Evolutionary conservation across 495 filamentous ascomycete species (phyloP).

Genomic region (Beverwykella pulmonaria): DNA sequence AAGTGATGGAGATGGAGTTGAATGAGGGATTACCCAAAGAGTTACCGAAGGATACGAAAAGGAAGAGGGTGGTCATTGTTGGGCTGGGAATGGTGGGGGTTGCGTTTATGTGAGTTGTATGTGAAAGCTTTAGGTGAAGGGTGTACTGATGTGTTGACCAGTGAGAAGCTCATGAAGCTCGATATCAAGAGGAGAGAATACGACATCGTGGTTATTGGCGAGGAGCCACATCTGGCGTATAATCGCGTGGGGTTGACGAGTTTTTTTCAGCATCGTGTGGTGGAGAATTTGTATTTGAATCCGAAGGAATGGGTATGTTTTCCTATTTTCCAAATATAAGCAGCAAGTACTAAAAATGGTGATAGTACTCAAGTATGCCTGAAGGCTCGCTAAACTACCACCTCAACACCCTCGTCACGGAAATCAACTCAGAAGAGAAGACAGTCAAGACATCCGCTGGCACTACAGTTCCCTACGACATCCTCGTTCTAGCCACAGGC

Average conservation of each 20-base stretch:
- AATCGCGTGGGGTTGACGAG: constrained; percentile 94
- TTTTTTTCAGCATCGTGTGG: constrained; percentile 88
- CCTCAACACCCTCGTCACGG: constrained; percentile 77
- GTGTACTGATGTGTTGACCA: constrained; percentile 39
- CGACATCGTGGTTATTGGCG: constrained; percentile 87
- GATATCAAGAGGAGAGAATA: constrained; percentile 77
- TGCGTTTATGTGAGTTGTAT: constrained; percentile 78
- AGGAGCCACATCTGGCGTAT: constrained; percentile 90
- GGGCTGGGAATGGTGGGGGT: constrained; percentile 97
- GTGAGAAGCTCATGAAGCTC: constrained; percentile 88
- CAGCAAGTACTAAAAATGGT: background rate
- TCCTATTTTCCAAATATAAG: no score
- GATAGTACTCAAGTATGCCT: constrained; percentile 59
- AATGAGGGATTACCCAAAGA: constrained; percentile 17
- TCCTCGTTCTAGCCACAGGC: constrained; percentile 87
- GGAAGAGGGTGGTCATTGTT: constrained; percentile 81
- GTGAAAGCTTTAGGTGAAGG: background rate
- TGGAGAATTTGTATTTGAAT: constrained; percentile 90
- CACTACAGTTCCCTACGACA: constrained; percentile 76
- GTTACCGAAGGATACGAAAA: constrained; percentile 37
- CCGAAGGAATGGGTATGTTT: constrained; percentile 82
- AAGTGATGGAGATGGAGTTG: constrained; percentile 15
- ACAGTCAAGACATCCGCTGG: constrained; percentile 71
- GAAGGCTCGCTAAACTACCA: constrained; percentile 77
- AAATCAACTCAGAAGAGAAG: constrained; percentile 67